Percentiles rank a stretch among this genome's conserved stretches.
Conservation (phyloP, 306 rosid species). For the Medicago ruthenica region DNA sequence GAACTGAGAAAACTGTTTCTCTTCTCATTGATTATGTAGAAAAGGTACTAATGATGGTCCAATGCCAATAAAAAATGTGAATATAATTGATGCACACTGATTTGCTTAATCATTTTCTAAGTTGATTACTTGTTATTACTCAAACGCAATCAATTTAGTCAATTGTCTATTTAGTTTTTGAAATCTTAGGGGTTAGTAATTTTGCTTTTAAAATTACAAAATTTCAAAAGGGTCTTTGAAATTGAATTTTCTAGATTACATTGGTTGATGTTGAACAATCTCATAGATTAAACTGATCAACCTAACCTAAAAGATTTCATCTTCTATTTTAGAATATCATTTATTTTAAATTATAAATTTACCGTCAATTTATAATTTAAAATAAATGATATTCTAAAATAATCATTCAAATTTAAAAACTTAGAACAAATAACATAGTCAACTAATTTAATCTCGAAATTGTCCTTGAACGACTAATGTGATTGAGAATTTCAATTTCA, state of each 20-base stretch:
- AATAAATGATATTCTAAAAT: too few relatives aligned
- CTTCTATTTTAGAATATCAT: background rate
- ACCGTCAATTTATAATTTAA: too few relatives aligned
- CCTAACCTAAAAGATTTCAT: background rate
- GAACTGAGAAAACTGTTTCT: constrained; percentile 64
- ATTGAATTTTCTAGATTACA: background rate
- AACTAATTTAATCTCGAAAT: background rate
- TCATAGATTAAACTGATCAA: background rate
- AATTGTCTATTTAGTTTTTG: too few relatives aligned
- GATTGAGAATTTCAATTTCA: background rate
- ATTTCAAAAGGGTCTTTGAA: too few relatives aligned
- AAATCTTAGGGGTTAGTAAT: too few relatives aligned
- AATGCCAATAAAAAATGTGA: constrained; percentile 19
- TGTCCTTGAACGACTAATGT: too few relatives aligned
- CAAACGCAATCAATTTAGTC: too few relatives aligned
- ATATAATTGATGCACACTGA: constrained; percentile 25
- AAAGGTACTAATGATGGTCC: constrained; percentile 73
- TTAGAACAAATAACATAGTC: too few relatives aligned
- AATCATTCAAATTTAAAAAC: background rate
- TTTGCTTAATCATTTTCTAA: too few relatives aligned
- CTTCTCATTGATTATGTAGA: constrained; percentile 63
- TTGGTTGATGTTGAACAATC: background rate
- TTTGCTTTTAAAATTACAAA: too few relatives aligned
- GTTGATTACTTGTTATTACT: too few relatives aligned
- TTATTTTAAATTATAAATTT: background rate